Evolutionary conservation across 1,139 yeast genomes (phyloP).

Genomic region (Entelexis paramagnoliae): DNA sequence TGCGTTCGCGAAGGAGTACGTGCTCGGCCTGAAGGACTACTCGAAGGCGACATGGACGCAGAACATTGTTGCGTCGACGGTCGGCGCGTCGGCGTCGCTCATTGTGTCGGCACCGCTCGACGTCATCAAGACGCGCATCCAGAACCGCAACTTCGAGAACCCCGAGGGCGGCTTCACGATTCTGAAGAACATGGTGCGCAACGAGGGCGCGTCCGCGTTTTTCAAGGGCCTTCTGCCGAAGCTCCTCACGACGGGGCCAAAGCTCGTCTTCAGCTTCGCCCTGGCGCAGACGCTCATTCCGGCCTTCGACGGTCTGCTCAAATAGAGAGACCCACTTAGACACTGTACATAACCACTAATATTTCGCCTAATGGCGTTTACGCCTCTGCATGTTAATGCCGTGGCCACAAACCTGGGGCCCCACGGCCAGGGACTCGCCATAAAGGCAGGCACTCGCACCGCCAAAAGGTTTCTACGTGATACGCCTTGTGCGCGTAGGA

Average conservation of each 20-base stretch:
- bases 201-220: constrained; percentile 73
- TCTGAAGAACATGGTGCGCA: constrained; percentile 81
- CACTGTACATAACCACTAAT: background rate
- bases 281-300: constrained; percentile 94
- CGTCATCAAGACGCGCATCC: constrained; percentile 96
- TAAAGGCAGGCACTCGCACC: background rate
- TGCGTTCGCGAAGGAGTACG: constrained; percentile 95
- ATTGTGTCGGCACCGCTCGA: constrained; percentile 97
- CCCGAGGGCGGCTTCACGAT: constrained; percentile 91
- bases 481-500: background rate
- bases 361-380: background rate
- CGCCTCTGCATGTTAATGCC: background rate
- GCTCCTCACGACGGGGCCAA: constrained; percentile 94
- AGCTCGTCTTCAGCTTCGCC: constrained; percentile 92
- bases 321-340: no score
- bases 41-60: constrained; percentile 88
- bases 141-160: constrained; percentile 88
- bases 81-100: constrained; percentile 95
- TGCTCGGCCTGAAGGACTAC: constrained; percentile 77
- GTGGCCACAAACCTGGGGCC: no score
- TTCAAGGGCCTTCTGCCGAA: constrained; percentile 97
- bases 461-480: background rate
- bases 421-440: no score
- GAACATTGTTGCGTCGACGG: constrained; percentile 90
- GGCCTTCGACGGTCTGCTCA: constrained; percentile 62